Base-by-base conservation (phyloP, 2,329 filamentous ascomycete species). In the Colletotrichum shisoi region DNA sequence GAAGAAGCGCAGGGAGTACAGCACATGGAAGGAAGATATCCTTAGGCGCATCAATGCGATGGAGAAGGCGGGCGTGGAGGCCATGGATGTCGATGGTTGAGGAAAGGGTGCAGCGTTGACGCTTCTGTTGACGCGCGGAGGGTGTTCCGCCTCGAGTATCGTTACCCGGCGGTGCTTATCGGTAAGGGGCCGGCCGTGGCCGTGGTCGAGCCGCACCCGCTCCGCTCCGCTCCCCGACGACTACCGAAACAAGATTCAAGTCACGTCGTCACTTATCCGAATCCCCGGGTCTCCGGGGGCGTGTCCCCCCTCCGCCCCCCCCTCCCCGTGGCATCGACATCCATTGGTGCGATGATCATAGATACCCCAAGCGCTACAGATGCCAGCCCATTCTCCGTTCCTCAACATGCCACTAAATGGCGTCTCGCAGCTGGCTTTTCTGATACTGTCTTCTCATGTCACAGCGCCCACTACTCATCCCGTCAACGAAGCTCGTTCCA, bases 1-100 rank as follows among this genome's bases (percentile, higher is more conserved):
- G 56, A 80, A 83, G 68, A 87, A 86, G 71, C 82, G 83, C 71
- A 80, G 80, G 46, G 87, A 89, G 12, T 93, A 88, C 74, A 79
- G 75, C 51, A 76, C 75, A 19, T 95, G 91, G 92, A 89, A 89
- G 76, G 80, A 82, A 4, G 78, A 75, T 1, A 84, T 92, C 31
- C 72, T 91, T 73, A 79, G 77, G 66, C 82, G 82, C 70, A 86
- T 92, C 65, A 77, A 80, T 27, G 76, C 81, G 66, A 76, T 85
- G 51, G 81, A 86, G 70, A 73, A 75, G 60, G 73, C 72, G 46
- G 69, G 68, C 11, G 66, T 70, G 21, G 71, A 71, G 42, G 71
- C 72, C 15, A 79, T 79, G 78, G 76, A 80, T 58, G 68, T 79
- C 59, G 78, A 79, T 70, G 37, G 4, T 6, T 68, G 54, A 48